Conservation (phyloP, 139 green algal species). For the Chlorella sorokiniana region DNA sequence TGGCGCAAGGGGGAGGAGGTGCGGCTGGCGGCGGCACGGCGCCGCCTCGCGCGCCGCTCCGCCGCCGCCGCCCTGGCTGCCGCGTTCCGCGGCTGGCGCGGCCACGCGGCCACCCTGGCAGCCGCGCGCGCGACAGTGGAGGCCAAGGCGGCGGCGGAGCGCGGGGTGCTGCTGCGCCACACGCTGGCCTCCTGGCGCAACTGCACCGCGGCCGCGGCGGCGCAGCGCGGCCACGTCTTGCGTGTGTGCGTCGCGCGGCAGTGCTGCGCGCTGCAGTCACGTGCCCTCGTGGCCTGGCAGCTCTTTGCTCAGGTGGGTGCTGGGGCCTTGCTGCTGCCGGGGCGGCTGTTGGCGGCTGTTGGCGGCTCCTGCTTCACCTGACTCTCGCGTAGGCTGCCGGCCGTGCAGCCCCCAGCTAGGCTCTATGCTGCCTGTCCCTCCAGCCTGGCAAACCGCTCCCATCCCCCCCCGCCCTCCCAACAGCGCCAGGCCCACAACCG, state of each 20-base stretch:
- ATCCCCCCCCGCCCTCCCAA: not conserved
- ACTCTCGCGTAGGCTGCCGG: no score
- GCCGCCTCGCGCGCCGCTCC: not conserved
- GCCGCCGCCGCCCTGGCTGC: not conserved
- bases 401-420: no score
- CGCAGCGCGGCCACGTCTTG: slow-evolving; percentile 8
- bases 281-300: slow-evolving; percentile 19
- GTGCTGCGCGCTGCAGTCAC: not conserved
- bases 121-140: slow-evolving; percentile 3
- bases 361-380: no score
- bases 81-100: slow-evolving; percentile 3
- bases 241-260: slow-evolving; percentile 17
- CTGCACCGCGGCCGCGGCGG: not conserved
- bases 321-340: no score
- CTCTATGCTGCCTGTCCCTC: not conserved
- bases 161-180: slow-evolving; percentile 4
- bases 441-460: not conserved
- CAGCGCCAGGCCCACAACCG: slow-evolving; percentile 26
- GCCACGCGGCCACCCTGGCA: not conserved
- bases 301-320: slow-evolving; percentile 20
- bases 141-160: slow-evolving; percentile 8
- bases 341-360: not conserved
- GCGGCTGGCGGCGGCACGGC: not conserved
- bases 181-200: slow-evolving; percentile 20
- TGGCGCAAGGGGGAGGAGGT: not conserved